Base-by-base conservation (phyloP, 2,329 filamentous ascomycete species). In the Fonsecaea pugnacius region DNA sequence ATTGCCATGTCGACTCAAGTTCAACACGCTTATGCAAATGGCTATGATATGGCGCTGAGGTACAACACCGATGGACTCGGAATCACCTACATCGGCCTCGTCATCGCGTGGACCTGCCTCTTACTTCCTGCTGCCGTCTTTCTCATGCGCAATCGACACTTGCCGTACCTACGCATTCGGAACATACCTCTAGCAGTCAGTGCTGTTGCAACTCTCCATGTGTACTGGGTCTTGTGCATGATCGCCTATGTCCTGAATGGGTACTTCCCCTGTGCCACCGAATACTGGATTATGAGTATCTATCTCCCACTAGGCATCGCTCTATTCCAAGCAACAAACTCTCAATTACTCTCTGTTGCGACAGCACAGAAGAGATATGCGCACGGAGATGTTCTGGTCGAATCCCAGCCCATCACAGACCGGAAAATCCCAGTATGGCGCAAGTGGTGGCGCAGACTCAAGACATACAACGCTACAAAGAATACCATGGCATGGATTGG, bases 271-370 rank as follows among this genome's bases (percentile, higher is more conserved):
- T 84, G 84, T 58, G 77, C 80, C 21, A 78, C 79, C 16, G 85
- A 88, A 74, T 90, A 82, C 73, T 90, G 87, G 85, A 81, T 88
- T 74, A 90, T 90, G 87, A 83, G 84, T 66, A 79, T 86, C 61
- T 87, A 85, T 73, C 77, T 89, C 2, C 87, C 87, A 10, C 82
- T 86, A 54, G 87, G 87, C 27, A 85, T 90, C 60, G 87, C 85
- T 7, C 76, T 90, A 4, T 89, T 89, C 72, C 87, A 89, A 71
- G 87, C 85, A 24, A 84, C 84, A 65, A 88, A 88, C 72, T 83
- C 79, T 70, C 84, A 85, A 61, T 85, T 89, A 59, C 79, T 87
- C 18, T 78, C 87, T 67, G 79, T 87, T 60, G 85, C 85, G 57
- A 81, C 80, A 67, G 78, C 81, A 30, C 86, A 88, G 73, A 78